phyloP scores from a whole-genome alignment of 2,329 filamentous ascomycete species.

The Fusarium clavum region DNA sequence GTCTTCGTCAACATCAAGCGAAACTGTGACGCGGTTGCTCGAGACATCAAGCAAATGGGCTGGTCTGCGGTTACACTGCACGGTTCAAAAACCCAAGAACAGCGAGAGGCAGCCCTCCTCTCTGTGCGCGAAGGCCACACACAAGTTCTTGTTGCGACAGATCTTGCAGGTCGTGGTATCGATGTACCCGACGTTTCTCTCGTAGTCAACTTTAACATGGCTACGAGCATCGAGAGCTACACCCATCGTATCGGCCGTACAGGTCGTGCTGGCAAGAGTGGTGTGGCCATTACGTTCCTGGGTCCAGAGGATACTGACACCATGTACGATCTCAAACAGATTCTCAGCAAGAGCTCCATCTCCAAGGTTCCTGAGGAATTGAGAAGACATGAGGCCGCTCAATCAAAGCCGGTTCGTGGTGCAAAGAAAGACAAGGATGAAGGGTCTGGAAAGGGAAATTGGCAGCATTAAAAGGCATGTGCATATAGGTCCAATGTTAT shows the following conservation, averaged over 20 bases:
- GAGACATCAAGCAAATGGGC: slow-evolving; percentile 94
- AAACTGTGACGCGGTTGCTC: slow-evolving; percentile 94
- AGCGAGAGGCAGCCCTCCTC: slow-evolving; percentile 91
- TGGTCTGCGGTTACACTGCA: slow-evolving; percentile 91
- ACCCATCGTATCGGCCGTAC: slow-evolving; percentile 97
- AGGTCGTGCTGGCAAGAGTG: slow-evolving; percentile 95
- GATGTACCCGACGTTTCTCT: slow-evolving; percentile 94
- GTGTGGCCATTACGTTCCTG: slow-evolving; percentile 95
- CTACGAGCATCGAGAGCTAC: slow-evolving; percentile 90
- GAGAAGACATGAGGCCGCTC: slow-evolving; percentile 88
- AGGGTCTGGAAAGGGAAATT: slow-evolving; percentile 43
- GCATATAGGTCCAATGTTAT: not conserved
- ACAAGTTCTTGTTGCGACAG: slow-evolving; percentile 93
- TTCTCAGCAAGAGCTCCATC: slow-evolving; percentile 90
- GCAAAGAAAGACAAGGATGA: slow-evolving; percentile 49
- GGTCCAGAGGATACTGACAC: slow-evolving; percentile 90
- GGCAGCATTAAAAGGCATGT: slow-evolving; percentile 25
- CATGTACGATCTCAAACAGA: slow-evolving; percentile 94
- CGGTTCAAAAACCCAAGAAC: slow-evolving; percentile 96
- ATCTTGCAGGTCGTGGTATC: slow-evolving; percentile 96
- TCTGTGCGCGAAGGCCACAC: slow-evolving; percentile 84
- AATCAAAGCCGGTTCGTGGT: slow-evolving; percentile 74
- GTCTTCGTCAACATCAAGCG: slow-evolving; percentile 99
- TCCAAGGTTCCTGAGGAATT: slow-evolving; percentile 93
- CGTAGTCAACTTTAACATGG: slow-evolving; percentile 99